A percentile compares a stretch with the other conserved stretches of the same genome.
Evolutionary conservation across 495 filamentous ascomycete species (phyloP).

Genomic region (Penicillium herquei): DNA sequence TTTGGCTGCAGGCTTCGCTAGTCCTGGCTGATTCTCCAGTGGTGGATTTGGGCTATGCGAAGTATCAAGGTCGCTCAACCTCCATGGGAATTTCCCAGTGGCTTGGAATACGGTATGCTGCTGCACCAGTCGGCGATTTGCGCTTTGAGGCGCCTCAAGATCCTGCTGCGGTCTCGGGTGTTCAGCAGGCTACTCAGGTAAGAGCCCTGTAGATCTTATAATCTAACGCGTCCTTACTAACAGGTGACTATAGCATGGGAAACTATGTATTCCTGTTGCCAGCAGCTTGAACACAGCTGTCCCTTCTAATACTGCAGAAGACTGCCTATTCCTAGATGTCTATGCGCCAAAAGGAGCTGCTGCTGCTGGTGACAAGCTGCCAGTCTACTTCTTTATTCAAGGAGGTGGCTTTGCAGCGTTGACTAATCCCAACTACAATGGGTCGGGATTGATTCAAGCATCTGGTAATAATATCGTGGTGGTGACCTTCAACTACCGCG

Average conservation of each 20-base stretch:
- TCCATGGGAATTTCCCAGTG: constrained; percentile 56
- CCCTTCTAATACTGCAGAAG: constrained; percentile 53
- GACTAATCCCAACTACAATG: constrained; percentile 67
- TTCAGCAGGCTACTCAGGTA: constrained; percentile 47
- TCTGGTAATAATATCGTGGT: constrained; percentile 61
- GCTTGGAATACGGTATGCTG: constrained; percentile 66
- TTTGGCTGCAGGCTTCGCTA: constrained; percentile 14
- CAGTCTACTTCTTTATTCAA: constrained; percentile 73
- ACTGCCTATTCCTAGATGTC: constrained; percentile 76
- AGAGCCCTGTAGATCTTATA: too few species aligned
- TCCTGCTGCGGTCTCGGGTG: constrained; percentile 36
- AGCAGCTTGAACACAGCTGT: constrained; percentile 21
- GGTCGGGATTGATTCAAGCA: constrained; percentile 56
- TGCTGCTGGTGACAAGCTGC: constrained; percentile 45
- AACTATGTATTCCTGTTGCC: constrained; percentile 52
- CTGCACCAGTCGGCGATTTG: constrained; percentile 54
- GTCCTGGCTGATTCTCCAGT: constrained; percentile 23
- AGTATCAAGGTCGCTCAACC: constrained; percentile 35
- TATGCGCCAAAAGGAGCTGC: constrained; percentile 59
- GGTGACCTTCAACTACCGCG: constrained; percentile 77
- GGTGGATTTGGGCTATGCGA: constrained; percentile 44
- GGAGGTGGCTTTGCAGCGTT: constrained; percentile 70
- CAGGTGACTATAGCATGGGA: constrained; percentile 35
- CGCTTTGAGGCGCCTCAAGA: constrained; percentile 61
- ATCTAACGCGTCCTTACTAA: background rate